Conservation (phyloP, 202 grass and related monocot species). For the Bolboschoenoplectus hybrid region DNA sequence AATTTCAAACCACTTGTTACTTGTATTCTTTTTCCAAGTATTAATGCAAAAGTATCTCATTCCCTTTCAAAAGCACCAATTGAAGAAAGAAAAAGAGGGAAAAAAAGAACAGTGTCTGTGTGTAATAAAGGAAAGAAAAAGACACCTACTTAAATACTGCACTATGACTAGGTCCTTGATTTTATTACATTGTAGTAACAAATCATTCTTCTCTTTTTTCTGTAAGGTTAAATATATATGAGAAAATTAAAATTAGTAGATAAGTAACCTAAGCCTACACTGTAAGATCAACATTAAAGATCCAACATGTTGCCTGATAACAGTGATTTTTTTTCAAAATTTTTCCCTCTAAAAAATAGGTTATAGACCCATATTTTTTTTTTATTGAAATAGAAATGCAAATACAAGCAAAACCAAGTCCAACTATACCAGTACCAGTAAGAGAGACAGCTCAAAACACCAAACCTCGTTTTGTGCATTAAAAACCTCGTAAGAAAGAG, state of each 20-base stretch:
- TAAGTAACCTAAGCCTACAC: background rate
- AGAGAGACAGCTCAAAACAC: slow-evolving; percentile 16
- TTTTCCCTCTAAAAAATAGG: background rate
- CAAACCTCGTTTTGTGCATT: slow-evolving; percentile 27
- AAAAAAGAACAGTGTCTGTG: background rate
- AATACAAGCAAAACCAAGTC: background rate
- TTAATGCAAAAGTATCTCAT: slow-evolving; percentile 16
- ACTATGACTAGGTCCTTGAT: background rate
- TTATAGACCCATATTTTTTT: background rate
- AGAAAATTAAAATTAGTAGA: background rate
- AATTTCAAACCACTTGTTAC: background rate
- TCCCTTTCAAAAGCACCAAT: slow-evolving; percentile 20
- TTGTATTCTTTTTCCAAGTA: background rate
- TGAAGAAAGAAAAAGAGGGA: background rate
- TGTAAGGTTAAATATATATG: background rate
- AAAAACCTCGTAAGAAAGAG: slow-evolving; percentile 25
- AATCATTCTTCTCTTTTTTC: background rate
- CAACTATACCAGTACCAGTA: background rate
- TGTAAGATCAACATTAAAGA: background rate
- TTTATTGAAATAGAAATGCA: background rate
- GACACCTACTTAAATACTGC: background rate
- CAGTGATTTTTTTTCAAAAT: background rate
- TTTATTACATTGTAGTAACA: background rate
- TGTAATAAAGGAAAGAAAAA: slow-evolving; percentile 6
- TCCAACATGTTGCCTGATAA: background rate